These are phyloP conservation scores for Monosporozyma servazzii DNA, from an alignment of 805 yeast genomes.

Conservation along the genomic window DNA sequence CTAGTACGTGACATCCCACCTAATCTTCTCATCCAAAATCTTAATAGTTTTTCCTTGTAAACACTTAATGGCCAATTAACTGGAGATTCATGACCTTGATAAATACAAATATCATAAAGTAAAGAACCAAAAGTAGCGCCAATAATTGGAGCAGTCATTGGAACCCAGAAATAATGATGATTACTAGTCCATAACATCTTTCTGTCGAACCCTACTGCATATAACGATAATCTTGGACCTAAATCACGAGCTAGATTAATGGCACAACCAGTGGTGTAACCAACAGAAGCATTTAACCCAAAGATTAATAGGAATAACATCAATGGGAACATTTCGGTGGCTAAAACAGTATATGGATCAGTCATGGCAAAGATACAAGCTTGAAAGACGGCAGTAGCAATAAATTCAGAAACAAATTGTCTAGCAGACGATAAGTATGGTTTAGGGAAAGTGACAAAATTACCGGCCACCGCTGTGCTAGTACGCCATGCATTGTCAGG, in stretches of 20 bases:
- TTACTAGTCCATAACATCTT: slow-evolving; percentile 31
- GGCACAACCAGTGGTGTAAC: slow-evolving; percentile 48
- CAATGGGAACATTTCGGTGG: slow-evolving; percentile 40
- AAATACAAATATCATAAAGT: slow-evolving; percentile 42
- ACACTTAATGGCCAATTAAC: slow-evolving; percentile 34
- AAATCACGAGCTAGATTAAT: slow-evolving; percentile 47
- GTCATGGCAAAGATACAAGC: slow-evolving; percentile 42
- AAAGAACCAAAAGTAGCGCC: slow-evolving; percentile 43
- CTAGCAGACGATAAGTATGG: slow-evolving; percentile 34
- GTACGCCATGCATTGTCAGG: slow-evolving; percentile 23
- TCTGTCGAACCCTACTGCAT: slow-evolving; percentile 40
- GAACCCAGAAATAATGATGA: slow-evolving; percentile 45
- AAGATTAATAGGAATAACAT: slow-evolving; percentile 38
- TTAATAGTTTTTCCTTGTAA: slow-evolving; percentile 9
- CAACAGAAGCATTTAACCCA: slow-evolving; percentile 40
- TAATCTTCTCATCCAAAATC: slow-evolving; percentile 27
- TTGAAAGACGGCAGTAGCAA: slow-evolving; percentile 38
- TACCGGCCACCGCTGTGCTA: slow-evolving; percentile 31
- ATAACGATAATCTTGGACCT: slow-evolving; percentile 44
- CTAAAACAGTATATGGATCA: slow-evolving; percentile 41
- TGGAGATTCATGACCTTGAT: slow-evolving; percentile 45
- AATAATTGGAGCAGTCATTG: slow-evolving; percentile 40
- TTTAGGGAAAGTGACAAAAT: slow-evolving; percentile 40
- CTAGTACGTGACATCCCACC: slow-evolving; percentile 23
- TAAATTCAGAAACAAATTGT: slow-evolving; percentile 40